A percentile compares a stretch with the other conserved stretches of the same genome.
phyloP scores from a whole-genome alignment of 2,329 filamentous ascomycete genomes.

The Aureobasidium lini region DNA sequence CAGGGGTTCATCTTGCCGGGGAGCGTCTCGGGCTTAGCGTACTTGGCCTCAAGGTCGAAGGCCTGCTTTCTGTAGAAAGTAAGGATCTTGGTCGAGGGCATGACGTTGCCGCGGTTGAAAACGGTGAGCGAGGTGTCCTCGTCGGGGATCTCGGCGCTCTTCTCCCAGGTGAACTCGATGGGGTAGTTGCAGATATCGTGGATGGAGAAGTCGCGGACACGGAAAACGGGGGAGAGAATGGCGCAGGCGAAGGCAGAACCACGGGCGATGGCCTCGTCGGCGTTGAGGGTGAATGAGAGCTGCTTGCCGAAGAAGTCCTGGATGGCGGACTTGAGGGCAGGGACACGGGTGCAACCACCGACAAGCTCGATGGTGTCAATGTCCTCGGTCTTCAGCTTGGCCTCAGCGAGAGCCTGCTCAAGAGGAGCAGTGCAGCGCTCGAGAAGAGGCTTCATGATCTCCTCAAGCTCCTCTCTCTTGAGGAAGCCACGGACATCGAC shows the following conservation, averaged over 20 bases:
- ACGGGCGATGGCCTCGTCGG: conserved; percentile 92
- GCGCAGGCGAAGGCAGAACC: conserved; percentile 97
- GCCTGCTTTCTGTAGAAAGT: conserved; percentile 98
- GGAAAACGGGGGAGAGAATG: conserved; percentile 94
- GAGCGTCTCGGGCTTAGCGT: conserved; percentile 76
- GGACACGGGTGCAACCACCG: conserved; percentile 89
- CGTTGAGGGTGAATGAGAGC: conserved; percentile 94
- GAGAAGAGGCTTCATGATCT: conserved; percentile 78
- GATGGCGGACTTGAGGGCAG: conserved; percentile 83
- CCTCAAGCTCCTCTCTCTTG: conserved; percentile 90
- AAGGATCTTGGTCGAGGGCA: conserved; percentile 97
- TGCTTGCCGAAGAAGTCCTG: conserved; percentile 85
- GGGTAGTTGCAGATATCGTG: conserved; percentile 98
- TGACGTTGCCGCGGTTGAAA: conserved; percentile 93
- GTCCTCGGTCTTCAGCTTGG: conserved; percentile 82
- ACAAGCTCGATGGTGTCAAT: conserved; percentile 92
- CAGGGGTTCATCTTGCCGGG: conserved; percentile 88
- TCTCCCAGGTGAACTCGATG: conserved; percentile 98
- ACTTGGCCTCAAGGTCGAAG: conserved; percentile 92
- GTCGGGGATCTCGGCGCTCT: conserved; percentile 94
- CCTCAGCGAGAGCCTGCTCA: conserved; percentile 88
- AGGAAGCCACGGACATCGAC: conserved; percentile 82
- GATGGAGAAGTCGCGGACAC: conserved; percentile 93
- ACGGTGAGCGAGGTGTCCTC: conserved; percentile 96
- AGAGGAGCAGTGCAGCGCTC: conserved; percentile 64